phyloP scores from a whole-genome alignment of 139 green algal genomes.

The Diplosphaera chodatii region DNA sequence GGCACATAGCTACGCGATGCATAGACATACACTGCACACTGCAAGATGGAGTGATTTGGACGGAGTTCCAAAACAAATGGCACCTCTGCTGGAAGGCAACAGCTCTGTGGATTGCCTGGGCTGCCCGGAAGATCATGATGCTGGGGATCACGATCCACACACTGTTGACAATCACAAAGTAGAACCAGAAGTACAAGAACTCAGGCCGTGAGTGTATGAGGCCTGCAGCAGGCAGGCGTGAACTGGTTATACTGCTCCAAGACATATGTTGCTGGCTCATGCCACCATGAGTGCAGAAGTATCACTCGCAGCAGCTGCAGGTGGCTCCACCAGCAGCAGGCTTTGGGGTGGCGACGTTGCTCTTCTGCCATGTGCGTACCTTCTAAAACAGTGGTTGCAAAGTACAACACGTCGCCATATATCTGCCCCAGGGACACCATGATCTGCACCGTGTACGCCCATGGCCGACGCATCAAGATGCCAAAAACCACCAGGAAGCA shows the following conservation, averaged over 20 bases:
- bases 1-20: too few species aligned
- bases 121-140: slow-evolving; percentile 24
- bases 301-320: too few species aligned
- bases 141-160: slow-evolving; percentile 66
- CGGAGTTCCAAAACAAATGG: too few species aligned
- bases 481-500: slow-evolving; percentile 59
- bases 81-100: not conserved
- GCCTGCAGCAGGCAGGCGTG: slow-evolving; percentile 15
- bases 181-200: slow-evolving; percentile 86
- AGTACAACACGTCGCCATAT: slow-evolving; percentile 89
- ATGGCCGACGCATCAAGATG: slow-evolving; percentile 29
- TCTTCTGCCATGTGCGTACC: slow-evolving; percentile 23
- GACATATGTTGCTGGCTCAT: too few species aligned
- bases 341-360: too few species aligned
- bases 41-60: too few species aligned
- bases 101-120: not conserved
- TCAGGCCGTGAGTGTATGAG: slow-evolving; percentile 57
- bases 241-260: not conserved
- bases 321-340: too few species aligned
- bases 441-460: slow-evolving; percentile 56
- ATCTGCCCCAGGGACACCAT: slow-evolving; percentile 79
- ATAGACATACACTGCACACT: too few species aligned
- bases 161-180: slow-evolving; percentile 72
- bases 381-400: slow-evolving; percentile 63
- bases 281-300: not conserved